Conservation (phyloP, 1,284 basidiomycete species). For the Nidula niveotomentosa region DNA sequence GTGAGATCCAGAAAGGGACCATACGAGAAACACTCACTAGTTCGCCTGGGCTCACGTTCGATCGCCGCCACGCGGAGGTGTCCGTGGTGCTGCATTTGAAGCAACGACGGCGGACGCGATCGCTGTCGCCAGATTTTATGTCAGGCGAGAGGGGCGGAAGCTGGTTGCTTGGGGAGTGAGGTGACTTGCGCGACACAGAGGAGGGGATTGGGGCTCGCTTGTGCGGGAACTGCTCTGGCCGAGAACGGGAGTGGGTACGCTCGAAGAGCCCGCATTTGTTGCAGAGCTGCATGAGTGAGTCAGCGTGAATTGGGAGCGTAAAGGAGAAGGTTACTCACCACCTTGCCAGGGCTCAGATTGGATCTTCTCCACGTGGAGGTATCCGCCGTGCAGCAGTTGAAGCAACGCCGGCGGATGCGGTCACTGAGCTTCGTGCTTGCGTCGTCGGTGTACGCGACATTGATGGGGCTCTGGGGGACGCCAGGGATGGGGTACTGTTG, state of each 20-base stretch:
- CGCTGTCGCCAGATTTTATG: too few species aligned
- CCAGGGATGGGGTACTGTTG: constrained; percentile 33
- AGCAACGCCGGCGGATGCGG: constrained; percentile 70
- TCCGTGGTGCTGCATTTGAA: too few species aligned
- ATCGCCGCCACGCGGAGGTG: too few species aligned
- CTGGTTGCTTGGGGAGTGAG: constrained; percentile 18
- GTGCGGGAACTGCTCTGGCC: constrained; percentile 80
- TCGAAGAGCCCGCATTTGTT: constrained; percentile 86
- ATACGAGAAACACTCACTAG: too few species aligned
- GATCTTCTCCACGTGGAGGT: constrained; percentile 79
- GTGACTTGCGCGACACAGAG: constrained; percentile 28
- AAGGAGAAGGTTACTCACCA: constrained; percentile 45
- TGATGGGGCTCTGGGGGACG: constrained; percentile 16
- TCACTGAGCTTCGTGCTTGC: constrained; percentile 77
- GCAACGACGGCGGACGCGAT: too few species aligned
- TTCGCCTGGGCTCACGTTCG: too few species aligned
- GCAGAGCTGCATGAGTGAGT: constrained; percentile 54
- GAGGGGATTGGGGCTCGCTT: constrained; percentile 67
- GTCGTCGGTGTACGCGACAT: constrained; percentile 67
- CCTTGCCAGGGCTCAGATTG: constrained; percentile 78
- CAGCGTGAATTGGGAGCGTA: constrained; percentile 3
- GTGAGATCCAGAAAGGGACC: too few species aligned
- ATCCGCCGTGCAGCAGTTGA: constrained; percentile 81
- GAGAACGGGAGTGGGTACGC: constrained; percentile 75
- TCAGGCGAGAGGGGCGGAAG: constrained; percentile 17